Evolutionary conservation across 2,329 filamentous ascomycete genomes (phyloP).

Genomic region (Fusarium sp.): DNA sequence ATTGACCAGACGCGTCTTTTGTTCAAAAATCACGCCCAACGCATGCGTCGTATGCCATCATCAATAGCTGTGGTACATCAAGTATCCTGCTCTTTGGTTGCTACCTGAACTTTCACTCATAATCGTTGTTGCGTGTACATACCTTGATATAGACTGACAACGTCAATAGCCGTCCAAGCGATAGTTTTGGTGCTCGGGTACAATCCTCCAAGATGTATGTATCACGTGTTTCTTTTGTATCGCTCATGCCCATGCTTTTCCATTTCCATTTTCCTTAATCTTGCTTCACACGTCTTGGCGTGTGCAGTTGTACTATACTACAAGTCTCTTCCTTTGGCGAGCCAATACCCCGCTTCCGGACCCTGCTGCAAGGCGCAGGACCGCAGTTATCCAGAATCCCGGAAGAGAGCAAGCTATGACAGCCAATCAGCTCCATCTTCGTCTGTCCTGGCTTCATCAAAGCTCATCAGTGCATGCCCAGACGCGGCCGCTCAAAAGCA

Average conservation of each 20-base stretch:
- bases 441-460: constrained; percentile 13
- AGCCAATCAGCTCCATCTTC: constrained; percentile 37
- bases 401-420: constrained; percentile 33
- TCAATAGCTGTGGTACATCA: constrained; percentile 8
- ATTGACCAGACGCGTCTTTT: constrained; percentile 21
- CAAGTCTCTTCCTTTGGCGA: constrained; percentile 17
- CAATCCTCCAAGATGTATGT: constrained; percentile 36
- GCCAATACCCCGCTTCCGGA: constrained; percentile 33
- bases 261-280: constrained; percentile 1
- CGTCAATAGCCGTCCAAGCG: constrained; percentile 36
- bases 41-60: constrained; percentile 13
- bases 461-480: constrained; percentile 32
- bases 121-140: constrained; percentile 27
- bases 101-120: constrained; percentile 46
- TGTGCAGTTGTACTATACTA: constrained; percentile 27
- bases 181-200: not conserved
- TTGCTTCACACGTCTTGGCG: constrained; percentile 31
- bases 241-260: constrained; percentile 10
- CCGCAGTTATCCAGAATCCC: constrained; percentile 38
- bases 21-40: constrained; percentile 6
- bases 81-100: constrained; percentile 20
- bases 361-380: constrained; percentile 38
- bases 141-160: constrained; percentile 38
- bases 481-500: constrained; percentile 18
- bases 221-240: constrained; percentile 19